Conservation (phyloP, 2,329 filamentous ascomycete species). For the Aspergillus hortae region DNA sequence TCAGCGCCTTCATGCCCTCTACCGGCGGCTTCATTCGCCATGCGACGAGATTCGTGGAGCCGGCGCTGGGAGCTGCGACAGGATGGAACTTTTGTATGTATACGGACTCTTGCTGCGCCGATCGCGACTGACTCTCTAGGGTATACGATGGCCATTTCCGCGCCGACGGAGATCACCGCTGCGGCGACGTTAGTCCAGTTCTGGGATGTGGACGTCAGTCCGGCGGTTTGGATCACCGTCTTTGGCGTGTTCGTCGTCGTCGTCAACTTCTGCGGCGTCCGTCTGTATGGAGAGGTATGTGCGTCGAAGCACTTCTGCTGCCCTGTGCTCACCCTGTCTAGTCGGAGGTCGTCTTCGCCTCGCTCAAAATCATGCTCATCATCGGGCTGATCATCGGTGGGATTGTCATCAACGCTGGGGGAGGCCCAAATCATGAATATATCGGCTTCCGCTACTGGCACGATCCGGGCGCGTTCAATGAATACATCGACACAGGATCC, state of each 20-base stretch:
- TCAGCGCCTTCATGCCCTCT: not conserved
- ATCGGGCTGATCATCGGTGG: conserved; percentile 44
- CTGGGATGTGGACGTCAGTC: not conserved
- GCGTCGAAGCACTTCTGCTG: too few species aligned
- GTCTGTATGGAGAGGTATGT: not conserved
- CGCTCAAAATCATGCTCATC: conserved; percentile 50
- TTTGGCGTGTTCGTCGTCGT: not conserved
- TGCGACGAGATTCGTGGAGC: not conserved
- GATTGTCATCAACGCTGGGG: conserved; percentile 61
- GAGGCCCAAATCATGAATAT: conserved; percentile 54
- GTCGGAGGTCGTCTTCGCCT: conserved; percentile 51
- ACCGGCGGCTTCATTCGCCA: not conserved
- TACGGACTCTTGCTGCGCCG: not conserved
- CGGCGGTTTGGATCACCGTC: not conserved
- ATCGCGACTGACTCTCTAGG: not conserved
- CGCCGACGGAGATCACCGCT: not conserved
- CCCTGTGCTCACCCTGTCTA: conserved; percentile 15
- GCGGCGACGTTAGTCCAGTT: not conserved
- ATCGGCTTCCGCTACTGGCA: conserved; percentile 69
- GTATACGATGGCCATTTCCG: not conserved
- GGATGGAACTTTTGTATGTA: not conserved
- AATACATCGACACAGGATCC: conserved; percentile 56
- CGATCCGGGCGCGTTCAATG: conserved; percentile 64
- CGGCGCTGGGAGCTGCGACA: not conserved
- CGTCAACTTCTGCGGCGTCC: not conserved